Percentiles rank a stretch among this genome's conserved stretches.
phyloP scores from a whole-genome alignment of 257 asterid species.

The Mitragyna speciosa region DNA sequence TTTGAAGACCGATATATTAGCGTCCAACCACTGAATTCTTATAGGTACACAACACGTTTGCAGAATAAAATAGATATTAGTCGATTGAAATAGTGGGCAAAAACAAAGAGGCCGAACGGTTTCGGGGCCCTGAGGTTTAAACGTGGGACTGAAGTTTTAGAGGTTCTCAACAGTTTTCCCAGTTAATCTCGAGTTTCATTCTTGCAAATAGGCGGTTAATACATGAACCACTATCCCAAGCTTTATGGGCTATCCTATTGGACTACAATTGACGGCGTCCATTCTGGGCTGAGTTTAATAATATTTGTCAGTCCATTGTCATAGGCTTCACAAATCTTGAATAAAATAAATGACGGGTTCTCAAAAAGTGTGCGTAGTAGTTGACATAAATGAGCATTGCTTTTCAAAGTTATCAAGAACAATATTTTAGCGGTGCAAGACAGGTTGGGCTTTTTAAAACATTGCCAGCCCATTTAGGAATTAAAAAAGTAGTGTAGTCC shows the following conservation, averaged over 20 bases:
- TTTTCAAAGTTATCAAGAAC: background rate
- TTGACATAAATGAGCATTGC: background rate
- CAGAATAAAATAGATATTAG: too few relatives aligned
- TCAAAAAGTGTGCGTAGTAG: background rate
- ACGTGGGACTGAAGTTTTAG: too few relatives aligned
- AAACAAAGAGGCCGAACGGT: too few relatives aligned
- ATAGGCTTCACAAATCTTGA: background rate
- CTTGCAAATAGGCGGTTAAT: background rate
- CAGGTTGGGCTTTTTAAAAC: conserved; percentile 14
- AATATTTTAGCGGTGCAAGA: background rate
- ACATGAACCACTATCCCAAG: too few relatives aligned
- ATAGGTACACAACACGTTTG: too few relatives aligned
- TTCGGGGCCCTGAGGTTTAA: too few relatives aligned
- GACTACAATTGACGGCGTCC: background rate
- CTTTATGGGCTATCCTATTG: background rate
- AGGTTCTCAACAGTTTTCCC: too few relatives aligned
- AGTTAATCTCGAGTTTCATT: background rate
- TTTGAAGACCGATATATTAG: too few relatives aligned
- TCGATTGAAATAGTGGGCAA: too few relatives aligned
- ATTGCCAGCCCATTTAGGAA: conserved; percentile 10
- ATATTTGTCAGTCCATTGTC: background rate
- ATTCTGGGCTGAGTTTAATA: background rate
- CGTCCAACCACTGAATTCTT: too few relatives aligned
- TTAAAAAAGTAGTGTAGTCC: background rate
- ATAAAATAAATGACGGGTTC: background rate